Base-by-base conservation (phyloP, 306 rosid genomes). In the Cicer yamashitae region DNA sequence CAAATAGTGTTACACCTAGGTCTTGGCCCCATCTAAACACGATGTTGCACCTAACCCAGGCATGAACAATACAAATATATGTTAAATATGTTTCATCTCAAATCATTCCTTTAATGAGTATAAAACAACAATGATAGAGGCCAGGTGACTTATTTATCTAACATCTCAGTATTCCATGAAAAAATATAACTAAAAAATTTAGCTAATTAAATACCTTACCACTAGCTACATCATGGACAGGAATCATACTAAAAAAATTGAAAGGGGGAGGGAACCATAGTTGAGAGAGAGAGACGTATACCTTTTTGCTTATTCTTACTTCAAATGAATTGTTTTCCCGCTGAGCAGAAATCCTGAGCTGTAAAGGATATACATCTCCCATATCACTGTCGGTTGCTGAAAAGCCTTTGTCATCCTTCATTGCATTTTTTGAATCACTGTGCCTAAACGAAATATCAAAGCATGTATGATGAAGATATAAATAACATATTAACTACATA, bases 291-390 rank as follows among this genome's bases (percentile, higher is more conserved):
- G 12, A 62, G 2, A 67, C 44, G 43, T 70, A 60, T 14, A 94
- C 99, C 99, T 92, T 94, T 84, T 94, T 94, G 86, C 96, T 90
- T 80, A 94, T 88, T 85, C 88, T 90, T 56, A 90, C 90, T 80
- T 91, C 99, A 81, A 92, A 82, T 22, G 93, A 86, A 82, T 82
- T 84, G 62, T 91, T 83, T 80, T 92, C 98, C 68, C 79, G 87
- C 77, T 79, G 88, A 81, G 87, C 83, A 58, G 93, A 92, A 82
- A 94, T 93, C 83, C 96, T 86, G 47, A 94, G 97, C 70, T 92
- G 96, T 71, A 94, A 87, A 34, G 99, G 99, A 86, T 94, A 94
- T 73, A 94, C 96, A 83, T 92, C 99, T 7, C 84, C 79, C 78
- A 89, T 92, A 86, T 90, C 91, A 83, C 85, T 88, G 78, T 86